A percentile compares a stretch with the other conserved stretches of the same genome.
Conservation (phyloP, 306 rosid species). For the Vigna unguiculata region DNA sequence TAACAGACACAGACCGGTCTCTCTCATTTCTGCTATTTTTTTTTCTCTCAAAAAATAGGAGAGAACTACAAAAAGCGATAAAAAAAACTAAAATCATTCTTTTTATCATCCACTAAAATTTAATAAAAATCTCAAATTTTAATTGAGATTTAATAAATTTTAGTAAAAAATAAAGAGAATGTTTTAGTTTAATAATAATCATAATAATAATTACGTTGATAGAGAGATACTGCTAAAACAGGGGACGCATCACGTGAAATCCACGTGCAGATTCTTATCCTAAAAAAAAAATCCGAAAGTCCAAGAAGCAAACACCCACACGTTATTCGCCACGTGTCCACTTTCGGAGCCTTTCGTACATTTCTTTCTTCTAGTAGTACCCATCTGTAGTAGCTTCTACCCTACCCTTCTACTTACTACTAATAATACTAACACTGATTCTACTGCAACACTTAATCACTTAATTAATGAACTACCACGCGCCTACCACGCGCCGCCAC, state of each 20-base stretch:
- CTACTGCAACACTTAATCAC: not conserved
- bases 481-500: slow-evolving; percentile 34
- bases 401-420: not conserved
- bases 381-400: not conserved
- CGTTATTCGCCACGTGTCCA: slow-evolving; percentile 63
- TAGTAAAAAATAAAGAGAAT: not conserved
- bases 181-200: not conserved
- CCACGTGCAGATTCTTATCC: slow-evolving; percentile 82
- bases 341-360: slow-evolving; percentile 13
- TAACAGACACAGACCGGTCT: not conserved
- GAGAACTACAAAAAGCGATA: not conserved
- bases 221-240: slow-evolving; percentile 19
- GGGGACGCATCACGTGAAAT: slow-evolving; percentile 55
- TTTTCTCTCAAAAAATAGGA: not conserved
- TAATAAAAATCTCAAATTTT: not conserved
- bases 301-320: slow-evolving; percentile 49
- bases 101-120: not conserved
- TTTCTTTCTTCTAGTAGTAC: not conserved
- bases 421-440: not conserved
- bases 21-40: not conserved
- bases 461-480: slow-evolving; percentile 11
- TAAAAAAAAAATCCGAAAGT: slow-evolving; percentile 40
- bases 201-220: no score
- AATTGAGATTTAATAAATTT: no score
- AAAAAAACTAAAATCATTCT: no score